Conservation (phyloP, 2,329 filamentous ascomycete species). For the Dactylellina leptospora region DNA sequence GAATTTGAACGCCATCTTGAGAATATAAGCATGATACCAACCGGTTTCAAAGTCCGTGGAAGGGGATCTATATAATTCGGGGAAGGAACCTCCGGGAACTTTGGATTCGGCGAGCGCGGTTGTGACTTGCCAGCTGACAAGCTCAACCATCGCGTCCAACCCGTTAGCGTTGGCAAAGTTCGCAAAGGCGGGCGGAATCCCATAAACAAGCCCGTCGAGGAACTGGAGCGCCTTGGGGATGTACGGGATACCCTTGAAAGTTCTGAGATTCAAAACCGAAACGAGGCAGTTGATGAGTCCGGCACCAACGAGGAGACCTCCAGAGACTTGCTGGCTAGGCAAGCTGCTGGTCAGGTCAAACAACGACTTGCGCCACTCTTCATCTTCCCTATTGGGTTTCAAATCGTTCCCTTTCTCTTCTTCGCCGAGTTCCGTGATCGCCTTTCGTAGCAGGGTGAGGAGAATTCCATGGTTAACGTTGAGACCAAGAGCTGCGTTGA, state of each 20-base stretch:
- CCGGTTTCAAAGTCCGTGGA: constrained; percentile 88
- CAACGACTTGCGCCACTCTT: constrained; percentile 89
- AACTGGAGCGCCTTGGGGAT: constrained; percentile 86
- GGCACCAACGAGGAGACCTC: constrained; percentile 83
- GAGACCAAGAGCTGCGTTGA: constrained; percentile 88
- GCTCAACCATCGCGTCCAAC: constrained; percentile 86
- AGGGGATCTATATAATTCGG: constrained; percentile 75
- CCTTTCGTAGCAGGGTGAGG: constrained; percentile 90
- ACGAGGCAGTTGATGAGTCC: constrained; percentile 89
- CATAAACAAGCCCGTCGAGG: constrained; percentile 86
- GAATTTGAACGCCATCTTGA: constrained; percentile 95
- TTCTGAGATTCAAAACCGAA: constrained; percentile 84
- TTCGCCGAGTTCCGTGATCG: constrained; percentile 79
- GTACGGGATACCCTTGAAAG: constrained; percentile 80
- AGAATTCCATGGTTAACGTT: constrained; percentile 96
- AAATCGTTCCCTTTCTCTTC: constrained; percentile 67
- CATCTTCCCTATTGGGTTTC: constrained; percentile 72
- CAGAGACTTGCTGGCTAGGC: constrained; percentile 76
- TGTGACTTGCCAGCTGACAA: constrained; percentile 80
- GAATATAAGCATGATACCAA: constrained; percentile 56
- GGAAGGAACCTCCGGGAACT: constrained; percentile 76
- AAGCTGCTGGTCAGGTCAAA: constrained; percentile 88
- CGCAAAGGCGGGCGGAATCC: constrained; percentile 82
- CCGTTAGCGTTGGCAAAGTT: constrained; percentile 83
- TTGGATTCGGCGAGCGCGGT: constrained; percentile 73